Evolutionary conservation across 1,284 basidiomycete species (phyloP).

Genomic region (Marasmius oreades): DNA sequence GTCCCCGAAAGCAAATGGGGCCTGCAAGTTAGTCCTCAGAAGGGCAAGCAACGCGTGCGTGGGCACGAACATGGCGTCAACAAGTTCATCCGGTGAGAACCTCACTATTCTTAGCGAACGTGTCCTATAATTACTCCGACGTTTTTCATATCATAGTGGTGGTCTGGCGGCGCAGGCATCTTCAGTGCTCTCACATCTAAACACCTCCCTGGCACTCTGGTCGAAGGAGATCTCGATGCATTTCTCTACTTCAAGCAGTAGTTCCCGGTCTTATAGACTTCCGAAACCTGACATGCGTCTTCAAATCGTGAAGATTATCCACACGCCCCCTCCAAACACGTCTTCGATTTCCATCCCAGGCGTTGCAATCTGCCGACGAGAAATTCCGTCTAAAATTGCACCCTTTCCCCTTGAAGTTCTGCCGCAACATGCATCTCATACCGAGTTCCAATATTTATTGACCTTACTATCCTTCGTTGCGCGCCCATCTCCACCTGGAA

Average conservation of each 20-base stretch:
- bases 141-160: background rate
- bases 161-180: background rate
- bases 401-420: constrained; percentile 1
- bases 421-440: background rate
- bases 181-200: background rate
- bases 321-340: background rate
- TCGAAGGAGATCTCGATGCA: background rate
- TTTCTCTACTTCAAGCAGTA: background rate
- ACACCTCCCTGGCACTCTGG: constrained; percentile 1
- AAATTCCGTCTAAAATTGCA: background rate
- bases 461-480: background rate
- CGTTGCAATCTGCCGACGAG: background rate
- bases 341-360: background rate
- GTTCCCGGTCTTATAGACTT: background rate
- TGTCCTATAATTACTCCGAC: background rate
- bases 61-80: background rate
- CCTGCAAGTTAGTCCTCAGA: constrained; percentile 1
- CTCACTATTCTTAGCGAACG: background rate
- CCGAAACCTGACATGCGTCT: constrained; percentile 1
- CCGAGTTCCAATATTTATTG: background rate
- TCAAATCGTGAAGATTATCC: background rate
- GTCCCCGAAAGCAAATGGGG: background rate
- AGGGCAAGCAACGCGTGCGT: background rate
- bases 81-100: background rate
- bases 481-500: background rate